These are phyloP conservation scores for Termitomyces sp. DNA, from an alignment of 1,284 basidiomycete species.

Conservation along the genomic window DNA sequence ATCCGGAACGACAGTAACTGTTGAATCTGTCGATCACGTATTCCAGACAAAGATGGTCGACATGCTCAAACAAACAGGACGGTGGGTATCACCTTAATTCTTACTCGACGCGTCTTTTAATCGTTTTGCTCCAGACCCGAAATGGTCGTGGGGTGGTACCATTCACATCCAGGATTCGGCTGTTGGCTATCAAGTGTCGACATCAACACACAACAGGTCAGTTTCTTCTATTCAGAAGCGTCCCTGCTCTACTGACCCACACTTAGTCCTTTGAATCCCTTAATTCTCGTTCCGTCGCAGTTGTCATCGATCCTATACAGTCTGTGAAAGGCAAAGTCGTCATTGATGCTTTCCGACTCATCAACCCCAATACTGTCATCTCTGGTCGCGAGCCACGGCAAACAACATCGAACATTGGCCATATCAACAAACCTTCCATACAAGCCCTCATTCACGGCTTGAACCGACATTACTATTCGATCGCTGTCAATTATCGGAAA, in stretches of 20 bases:
- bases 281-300: slow-evolving; percentile 92
- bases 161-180: slow-evolving; percentile 99
- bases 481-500: slow-evolving; percentile 95
- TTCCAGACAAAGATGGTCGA: slow-evolving; percentile 99
- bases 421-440: slow-evolving; percentile 98
- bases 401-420: slow-evolving; percentile 97
- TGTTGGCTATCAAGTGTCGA: slow-evolving; percentile 99
- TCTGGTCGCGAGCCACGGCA: slow-evolving; percentile 94
- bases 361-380: slow-evolving; percentile 82
- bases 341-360: slow-evolving; percentile 97
- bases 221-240: slow-evolving; percentile 5
- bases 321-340: slow-evolving; percentile 99
- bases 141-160: slow-evolving; percentile 99
- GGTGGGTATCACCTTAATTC: slow-evolving; percentile 47
- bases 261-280: slow-evolving; percentile 95
- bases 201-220: slow-evolving; percentile 96
- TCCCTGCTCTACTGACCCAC: slow-evolving; percentile 12
- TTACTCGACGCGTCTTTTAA: slow-evolving; percentile 3
- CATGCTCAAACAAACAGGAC: slow-evolving; percentile 98
- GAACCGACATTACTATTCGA: slow-evolving; percentile 95
- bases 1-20: slow-evolving; percentile 96
- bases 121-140: slow-evolving; percentile 67
- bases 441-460: slow-evolving; percentile 95
- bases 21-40: slow-evolving; percentile 98
- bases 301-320: slow-evolving; percentile 98